Evolutionary conservation across 495 filamentous ascomycete genomes (phyloP).

Genomic region (Hypoxylon crocopeplum): DNA sequence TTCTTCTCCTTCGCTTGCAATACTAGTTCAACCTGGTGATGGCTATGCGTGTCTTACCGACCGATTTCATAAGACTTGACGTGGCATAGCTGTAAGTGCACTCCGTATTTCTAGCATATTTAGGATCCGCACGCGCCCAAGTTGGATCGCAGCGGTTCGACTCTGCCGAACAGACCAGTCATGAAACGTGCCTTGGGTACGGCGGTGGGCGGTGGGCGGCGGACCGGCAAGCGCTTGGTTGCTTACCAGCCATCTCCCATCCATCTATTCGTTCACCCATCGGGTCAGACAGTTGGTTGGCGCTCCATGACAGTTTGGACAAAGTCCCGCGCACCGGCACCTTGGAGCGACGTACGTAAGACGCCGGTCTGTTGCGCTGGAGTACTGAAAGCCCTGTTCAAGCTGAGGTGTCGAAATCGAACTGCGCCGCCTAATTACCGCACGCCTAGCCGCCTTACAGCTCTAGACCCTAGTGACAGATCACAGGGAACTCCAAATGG

Average conservation of each 20-base stretch:
- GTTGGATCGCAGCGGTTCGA: constrained; percentile 29
- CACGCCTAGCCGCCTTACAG: constrained; percentile 9
- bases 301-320: not conserved
- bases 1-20: constrained; percentile 4
- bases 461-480: constrained; percentile 24
- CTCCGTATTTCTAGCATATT: constrained; percentile 5
- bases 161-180: constrained; percentile 13
- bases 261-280: constrained; percentile 11
- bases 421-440: constrained; percentile 23
- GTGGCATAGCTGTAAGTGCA: constrained; percentile 24
- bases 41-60: constrained; percentile 17
- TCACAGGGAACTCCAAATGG: constrained; percentile 20
- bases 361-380: not conserved
- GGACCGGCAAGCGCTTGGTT: constrained; percentile 23
- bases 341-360: not conserved
- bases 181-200: constrained; percentile 19
- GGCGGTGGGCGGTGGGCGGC: constrained; percentile 5
- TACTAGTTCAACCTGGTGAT: constrained; percentile 3
- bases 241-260: constrained; percentile 10
- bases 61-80: constrained; percentile 15
- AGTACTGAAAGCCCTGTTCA: constrained; percentile 12
- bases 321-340: not conserved
- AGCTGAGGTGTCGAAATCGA: constrained; percentile 10
- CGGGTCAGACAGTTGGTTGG: not conserved
- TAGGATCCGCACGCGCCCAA: constrained; percentile 25